Evolutionary conservation across 164 flowering plant genomes (phyloP), one percentile per base, ranked within the genome.

Genomic region (Kalanchoe fedtschenkoi): DNA sequence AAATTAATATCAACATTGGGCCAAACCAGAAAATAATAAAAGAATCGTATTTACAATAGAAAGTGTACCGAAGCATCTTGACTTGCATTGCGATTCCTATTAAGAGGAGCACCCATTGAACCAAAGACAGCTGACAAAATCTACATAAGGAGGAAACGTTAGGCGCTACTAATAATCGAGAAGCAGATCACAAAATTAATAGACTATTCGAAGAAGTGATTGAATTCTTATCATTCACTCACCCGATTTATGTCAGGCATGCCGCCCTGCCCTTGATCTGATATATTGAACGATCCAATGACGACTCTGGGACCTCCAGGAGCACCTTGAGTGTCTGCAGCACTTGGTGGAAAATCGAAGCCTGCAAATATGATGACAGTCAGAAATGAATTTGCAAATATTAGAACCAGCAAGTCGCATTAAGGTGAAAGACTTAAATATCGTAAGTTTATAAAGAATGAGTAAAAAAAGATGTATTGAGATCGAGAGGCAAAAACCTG

Each of bases 81-180:
- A 66, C 76, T 88, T 67, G 77, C 84, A 74, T 56, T 66, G 63
- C 78, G 76, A 69, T 70, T 71, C 61, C 79, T 85, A 29, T 42
- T 1, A 64, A 71, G 71, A 47, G 76, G 16, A n/a, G 82, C 32
- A 65, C 96, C 96, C 69, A 90, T 63, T 59, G 98, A 86, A 63
- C 82, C 73, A 14, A 93, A 84, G 69, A 92, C 83, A 68, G 91
- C 86, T 17, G 98, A 86, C 30, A 93, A 71, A 67, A 89, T 74
- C 97, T 93, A 80, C 34, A 24, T 21, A 61, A 34, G 39, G 26
- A 61, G 4, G 44, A 34, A 35, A 22, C 9, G 16, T n/a, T 0
- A 26, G 32, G 32, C 55, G 14, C 30, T 26, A 11, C 2, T 1
- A 1, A 51, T 24, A 29, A 30, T 28, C 13, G 56, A 2, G 11